Evolutionary conservation across 371 early-diverging fungal genomes (phyloP).

Genomic region (Lichtheimia ramosa): DNA sequence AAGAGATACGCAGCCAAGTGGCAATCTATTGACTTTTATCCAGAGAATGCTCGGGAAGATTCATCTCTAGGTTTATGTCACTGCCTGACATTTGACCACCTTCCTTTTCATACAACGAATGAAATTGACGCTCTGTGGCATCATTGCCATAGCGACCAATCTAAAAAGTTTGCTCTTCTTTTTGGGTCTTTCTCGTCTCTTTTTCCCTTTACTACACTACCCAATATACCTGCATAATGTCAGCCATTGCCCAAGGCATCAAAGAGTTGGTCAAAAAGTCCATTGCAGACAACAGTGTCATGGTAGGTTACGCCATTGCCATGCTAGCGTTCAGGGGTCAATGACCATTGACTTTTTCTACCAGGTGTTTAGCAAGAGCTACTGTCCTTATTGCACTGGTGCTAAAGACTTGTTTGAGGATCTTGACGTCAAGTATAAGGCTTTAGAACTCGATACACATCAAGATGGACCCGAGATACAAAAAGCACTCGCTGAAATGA

Average conservation of each 20-base stretch:
- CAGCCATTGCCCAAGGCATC: conserved; percentile 20
- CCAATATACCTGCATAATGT: neutral
- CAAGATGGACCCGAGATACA: conserved; percentile 80
- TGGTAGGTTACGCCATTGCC: conserved; percentile 18
- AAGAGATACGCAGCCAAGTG: no score
- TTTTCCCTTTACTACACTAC: neutral
- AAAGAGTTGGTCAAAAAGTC: conserved; percentile 40
- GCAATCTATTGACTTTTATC: no score
- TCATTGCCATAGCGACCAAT: no score
- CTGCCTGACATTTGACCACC: no score
- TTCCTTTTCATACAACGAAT: no score
- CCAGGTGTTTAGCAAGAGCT: conserved; percentile 83
- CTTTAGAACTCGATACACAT: conserved; percentile 59
- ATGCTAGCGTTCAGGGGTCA: neutral
- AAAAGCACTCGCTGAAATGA: conserved; percentile 62
- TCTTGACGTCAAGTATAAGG: conserved; percentile 47
- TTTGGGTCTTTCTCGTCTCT: neutral
- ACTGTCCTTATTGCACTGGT: conserved; percentile 82
- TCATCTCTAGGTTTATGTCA: no score
- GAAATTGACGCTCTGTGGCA: no score
- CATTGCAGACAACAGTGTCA: conserved; percentile 42
- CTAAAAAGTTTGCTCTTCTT: neutral
- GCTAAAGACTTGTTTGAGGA: conserved; percentile 70
- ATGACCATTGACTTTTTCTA: neutral
- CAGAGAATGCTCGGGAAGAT: no score